These are phyloP conservation scores for Ophiocordyceps camponoti-saundersi DNA, from an alignment of 2,329 filamentous ascomycete species.

Conservation along the genomic window DNA sequence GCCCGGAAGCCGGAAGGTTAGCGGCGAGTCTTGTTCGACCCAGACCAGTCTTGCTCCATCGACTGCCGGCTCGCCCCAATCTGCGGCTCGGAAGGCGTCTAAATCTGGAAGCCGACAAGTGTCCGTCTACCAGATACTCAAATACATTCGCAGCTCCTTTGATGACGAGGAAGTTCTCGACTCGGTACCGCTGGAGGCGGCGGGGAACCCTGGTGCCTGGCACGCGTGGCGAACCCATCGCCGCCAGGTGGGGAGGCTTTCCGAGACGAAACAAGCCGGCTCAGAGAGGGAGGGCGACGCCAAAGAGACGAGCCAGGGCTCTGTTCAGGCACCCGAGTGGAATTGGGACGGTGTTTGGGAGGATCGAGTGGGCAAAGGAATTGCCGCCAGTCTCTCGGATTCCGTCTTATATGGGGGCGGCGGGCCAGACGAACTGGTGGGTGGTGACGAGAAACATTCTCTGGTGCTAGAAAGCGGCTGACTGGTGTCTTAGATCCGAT, in stretches of 20 bases:
- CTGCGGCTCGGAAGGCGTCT: slow-evolving; percentile 11
- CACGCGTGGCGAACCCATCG: slow-evolving; percentile 77
- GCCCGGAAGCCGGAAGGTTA: slow-evolving; percentile 16
- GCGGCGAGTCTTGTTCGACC: slow-evolving; percentile 9
- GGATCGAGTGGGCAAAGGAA: slow-evolving; percentile 64
- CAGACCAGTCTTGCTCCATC: slow-evolving; percentile 4
- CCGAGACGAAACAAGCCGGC: slow-evolving; percentile 4
- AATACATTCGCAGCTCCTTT: slow-evolving; percentile 72
- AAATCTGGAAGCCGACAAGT: slow-evolving; percentile 25
- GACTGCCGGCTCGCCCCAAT: slow-evolving; percentile 13
- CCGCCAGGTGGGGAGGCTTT: slow-evolving; percentile 13
- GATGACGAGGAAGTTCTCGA: slow-evolving; percentile 64
- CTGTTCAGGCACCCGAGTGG: slow-evolving; percentile 41
- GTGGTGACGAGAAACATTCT: slow-evolving; percentile 6
- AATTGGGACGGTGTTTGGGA: slow-evolving; percentile 98
- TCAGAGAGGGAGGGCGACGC: not conserved
- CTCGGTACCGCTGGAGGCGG: slow-evolving; percentile 59
- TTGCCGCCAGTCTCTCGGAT: slow-evolving; percentile 64
- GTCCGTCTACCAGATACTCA: slow-evolving; percentile 51
- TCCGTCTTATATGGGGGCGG: slow-evolving; percentile 56
- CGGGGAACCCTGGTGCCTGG: slow-evolving; percentile 83
- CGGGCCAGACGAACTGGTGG: slow-evolving; percentile 55
- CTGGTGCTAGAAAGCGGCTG: not conserved
- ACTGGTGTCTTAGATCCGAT: slow-evolving; percentile 36
- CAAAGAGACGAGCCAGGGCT: not conserved